Conservation (phyloP, 2,329 filamentous ascomycete genomes). For the Cephalotrichum gorgonifer region DNA sequence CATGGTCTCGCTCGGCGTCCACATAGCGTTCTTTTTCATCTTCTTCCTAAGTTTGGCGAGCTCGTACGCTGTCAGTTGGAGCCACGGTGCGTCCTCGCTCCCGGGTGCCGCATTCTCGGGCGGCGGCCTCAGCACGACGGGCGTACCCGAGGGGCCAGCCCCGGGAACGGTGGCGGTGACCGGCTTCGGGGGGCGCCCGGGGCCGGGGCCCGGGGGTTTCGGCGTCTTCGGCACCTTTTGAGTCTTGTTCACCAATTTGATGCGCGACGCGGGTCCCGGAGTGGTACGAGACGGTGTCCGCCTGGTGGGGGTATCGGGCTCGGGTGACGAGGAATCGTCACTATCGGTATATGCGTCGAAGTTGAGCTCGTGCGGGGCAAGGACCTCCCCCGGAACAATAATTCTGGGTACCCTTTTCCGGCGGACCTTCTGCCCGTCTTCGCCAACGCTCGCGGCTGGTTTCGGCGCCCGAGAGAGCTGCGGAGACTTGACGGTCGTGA, state of each 20-base stretch:
- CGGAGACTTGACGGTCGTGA: conserved; percentile 39
- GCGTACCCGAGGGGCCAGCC: conserved; percentile 29
- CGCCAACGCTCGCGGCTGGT: conserved; percentile 31
- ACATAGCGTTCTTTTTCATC: conserved; percentile 88
- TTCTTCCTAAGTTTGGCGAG: conserved; percentile 63
- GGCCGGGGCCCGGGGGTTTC: conserved; percentile 5
- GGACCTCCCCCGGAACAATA: conserved; percentile 55
- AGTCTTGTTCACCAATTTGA: conserved; percentile 34
- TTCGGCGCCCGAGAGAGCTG: conserved; percentile 38
- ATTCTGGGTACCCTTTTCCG: conserved; percentile 43
- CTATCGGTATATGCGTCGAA: conserved; percentile 47
- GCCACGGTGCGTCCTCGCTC: conserved; percentile 52
- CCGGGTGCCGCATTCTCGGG: conserved; percentile 49
- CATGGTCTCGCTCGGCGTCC: conserved; percentile 80
- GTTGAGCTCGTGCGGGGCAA: conserved; percentile 55
- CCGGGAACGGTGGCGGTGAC: conserved; percentile 22
- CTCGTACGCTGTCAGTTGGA: conserved; percentile 55
- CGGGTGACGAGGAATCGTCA: conserved; percentile 24
- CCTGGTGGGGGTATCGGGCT: conserved; percentile 31
- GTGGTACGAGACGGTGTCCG: conserved; percentile 19
- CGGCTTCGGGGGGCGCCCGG: conserved; percentile 13
- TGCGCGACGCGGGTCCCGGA: conserved; percentile 28
- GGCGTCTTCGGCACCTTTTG: conserved; percentile 32
- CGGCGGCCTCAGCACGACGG: conserved; percentile 41
- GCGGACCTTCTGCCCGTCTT: conserved; percentile 33